phyloP scores from a whole-genome alignment of 345 rosid species.

The Brassica nigra region DNA sequence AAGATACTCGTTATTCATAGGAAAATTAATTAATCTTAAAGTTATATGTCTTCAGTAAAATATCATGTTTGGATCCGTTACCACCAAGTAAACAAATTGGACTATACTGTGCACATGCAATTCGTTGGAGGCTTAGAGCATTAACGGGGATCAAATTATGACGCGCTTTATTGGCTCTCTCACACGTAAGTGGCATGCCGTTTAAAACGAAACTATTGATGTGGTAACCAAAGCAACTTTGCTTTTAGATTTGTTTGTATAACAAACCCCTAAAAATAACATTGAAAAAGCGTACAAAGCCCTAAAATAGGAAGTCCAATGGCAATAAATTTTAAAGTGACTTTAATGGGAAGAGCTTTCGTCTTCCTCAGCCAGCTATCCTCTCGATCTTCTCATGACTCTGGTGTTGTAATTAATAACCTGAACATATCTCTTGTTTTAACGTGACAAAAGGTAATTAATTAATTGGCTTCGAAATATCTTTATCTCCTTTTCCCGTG shows the following conservation, averaged over 20 bases:
- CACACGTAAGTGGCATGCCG: constrained; percentile 39
- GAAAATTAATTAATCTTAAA: not conserved
- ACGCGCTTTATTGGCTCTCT: not conserved
- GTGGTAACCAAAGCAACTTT: constrained; percentile 14
- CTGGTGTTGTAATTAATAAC: not conserved
- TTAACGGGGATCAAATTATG: not conserved
- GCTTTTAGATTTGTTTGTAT: constrained; percentile 5
- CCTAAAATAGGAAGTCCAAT: constrained; percentile 22
- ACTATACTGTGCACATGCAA: not conserved
- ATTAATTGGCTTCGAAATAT: not conserved
- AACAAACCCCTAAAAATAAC: constrained; percentile 23
- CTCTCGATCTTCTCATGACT: constrained; percentile 1
- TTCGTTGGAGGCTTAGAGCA: not conserved
- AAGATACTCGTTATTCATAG: not conserved
- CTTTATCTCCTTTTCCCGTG: constrained; percentile 1
- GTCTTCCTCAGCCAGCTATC: constrained; percentile 6
- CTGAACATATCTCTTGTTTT: not conserved
- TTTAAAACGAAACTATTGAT: constrained; percentile 21
- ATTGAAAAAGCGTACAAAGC: not conserved
- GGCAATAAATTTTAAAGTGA: constrained; percentile 10
- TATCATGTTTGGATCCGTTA: not conserved
- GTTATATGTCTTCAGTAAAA: not conserved
- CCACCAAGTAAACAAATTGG: not conserved
- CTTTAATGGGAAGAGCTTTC: constrained; percentile 7
- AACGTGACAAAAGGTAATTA: constrained; percentile 21